Evolutionary conservation across 2,329 filamentous ascomycete species (phyloP).

Genomic region (Diaporthe vaccinii): DNA sequence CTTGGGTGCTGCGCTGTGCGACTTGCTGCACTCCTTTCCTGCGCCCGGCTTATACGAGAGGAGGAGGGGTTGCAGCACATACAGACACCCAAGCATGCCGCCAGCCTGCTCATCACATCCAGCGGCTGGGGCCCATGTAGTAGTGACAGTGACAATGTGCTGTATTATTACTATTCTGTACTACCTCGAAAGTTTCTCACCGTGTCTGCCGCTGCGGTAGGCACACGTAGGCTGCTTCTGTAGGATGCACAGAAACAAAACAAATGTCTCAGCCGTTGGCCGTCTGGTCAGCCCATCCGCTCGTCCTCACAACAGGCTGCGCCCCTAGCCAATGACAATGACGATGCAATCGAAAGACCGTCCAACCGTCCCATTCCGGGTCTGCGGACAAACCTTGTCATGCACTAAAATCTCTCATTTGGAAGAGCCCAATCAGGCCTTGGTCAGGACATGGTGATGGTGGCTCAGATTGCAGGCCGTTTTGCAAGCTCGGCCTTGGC

Average conservation of each 20-base stretch:
- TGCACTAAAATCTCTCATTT: conserved; percentile 33
- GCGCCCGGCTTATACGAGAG: conserved; percentile 23
- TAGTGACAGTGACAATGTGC: conserved; percentile 10
- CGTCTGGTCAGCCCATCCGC: conserved; percentile 23
- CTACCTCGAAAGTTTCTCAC: conserved; percentile 15
- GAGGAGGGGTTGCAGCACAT: conserved; percentile 14
- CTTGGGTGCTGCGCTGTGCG: neutral
- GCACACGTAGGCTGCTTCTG: neutral
- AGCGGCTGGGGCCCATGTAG: conserved; percentile 6
- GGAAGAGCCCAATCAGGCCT: conserved; percentile 29
- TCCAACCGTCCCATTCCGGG: conserved; percentile 21
- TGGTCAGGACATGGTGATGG: conserved; percentile 21
- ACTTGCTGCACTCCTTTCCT: neutral
- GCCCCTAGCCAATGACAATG: conserved; percentile 20
- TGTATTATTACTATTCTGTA: neutral
- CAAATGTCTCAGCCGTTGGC: conserved; percentile 18
- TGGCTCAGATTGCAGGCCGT: conserved; percentile 32
- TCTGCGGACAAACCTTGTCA: conserved; percentile 18
- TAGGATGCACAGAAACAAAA: conserved; percentile 26
- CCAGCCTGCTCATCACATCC: neutral
- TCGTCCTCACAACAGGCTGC: conserved; percentile 7
- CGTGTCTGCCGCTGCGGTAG: neutral
- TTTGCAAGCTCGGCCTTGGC: conserved; percentile 35
- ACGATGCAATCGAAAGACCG: conserved; percentile 27
- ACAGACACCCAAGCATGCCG: neutral